Percentiles rank a stretch among this genome's conserved stretches.
Evolutionary conservation across 2,329 filamentous ascomycete species (phyloP).

Genomic region (Apiospora marii): DNA sequence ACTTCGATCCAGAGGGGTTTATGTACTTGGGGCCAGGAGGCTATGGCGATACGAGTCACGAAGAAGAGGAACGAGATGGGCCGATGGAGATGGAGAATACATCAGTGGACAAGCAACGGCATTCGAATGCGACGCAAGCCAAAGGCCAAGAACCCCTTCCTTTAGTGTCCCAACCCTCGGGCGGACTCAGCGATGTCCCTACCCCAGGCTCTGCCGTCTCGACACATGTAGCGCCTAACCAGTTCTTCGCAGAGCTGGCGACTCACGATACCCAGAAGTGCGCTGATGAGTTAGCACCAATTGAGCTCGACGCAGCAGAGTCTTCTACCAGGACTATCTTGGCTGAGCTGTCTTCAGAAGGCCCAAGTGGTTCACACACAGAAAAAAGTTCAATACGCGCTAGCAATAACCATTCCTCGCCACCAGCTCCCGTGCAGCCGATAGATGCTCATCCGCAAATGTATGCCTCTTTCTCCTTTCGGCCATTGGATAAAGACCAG

Average conservation of each 20-base stretch:
- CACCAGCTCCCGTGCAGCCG: conserved; percentile 26
- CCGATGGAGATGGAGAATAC: neutral
- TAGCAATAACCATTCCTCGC: neutral
- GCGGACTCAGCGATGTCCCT: no score
- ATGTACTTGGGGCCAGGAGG: conserved; percentile 59
- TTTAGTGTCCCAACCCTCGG: neutral
- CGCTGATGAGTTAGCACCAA: conserved; percentile 43
- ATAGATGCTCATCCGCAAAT: conserved; percentile 38
- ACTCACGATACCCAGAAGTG: conserved; percentile 40
- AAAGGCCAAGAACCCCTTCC: neutral
- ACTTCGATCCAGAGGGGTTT: conserved; percentile 61
- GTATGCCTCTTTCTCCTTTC: conserved; percentile 42
- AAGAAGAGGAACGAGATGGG: conserved; percentile 46
- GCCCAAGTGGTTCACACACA: conserved; percentile 37
- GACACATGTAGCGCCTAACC: neutral
- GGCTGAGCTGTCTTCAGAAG: conserved; percentile 30
- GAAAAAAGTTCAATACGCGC: conserved; percentile 31
- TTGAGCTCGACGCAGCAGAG: conserved; percentile 41
- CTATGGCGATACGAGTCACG: conserved; percentile 53
- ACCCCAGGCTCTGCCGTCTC: neutral
- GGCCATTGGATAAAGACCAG: conserved; percentile 31
- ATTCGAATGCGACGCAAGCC: conserved; percentile 30
- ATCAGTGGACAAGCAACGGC: neutral
- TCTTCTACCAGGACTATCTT: conserved; percentile 26
- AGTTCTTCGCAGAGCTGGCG: conserved; percentile 35